Conservation (phyloP, 805 yeast genomes). For the Blastobotrys parvus region DNA sequence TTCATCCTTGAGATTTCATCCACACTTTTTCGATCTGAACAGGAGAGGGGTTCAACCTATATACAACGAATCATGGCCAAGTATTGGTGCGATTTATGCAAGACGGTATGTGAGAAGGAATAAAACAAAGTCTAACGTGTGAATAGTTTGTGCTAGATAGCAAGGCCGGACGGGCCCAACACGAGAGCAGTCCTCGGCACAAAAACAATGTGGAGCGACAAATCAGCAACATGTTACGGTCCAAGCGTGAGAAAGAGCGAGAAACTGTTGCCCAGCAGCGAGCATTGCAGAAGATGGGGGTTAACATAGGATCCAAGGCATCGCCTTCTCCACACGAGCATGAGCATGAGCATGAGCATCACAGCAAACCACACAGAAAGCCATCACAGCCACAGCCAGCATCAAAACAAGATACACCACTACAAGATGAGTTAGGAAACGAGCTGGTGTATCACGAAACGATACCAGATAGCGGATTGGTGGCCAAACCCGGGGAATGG, state of each 20-base stretch:
- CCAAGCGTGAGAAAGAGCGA: slow-evolving; percentile 18
- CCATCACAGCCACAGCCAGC: background rate
- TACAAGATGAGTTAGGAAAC: background rate
- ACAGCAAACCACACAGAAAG: background rate
- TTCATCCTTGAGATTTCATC: background rate
- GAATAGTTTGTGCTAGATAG: slow-evolving; percentile 33
- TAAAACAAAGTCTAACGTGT: background rate
- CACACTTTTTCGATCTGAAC: background rate
- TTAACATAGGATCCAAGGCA: background rate
- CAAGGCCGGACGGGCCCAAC: slow-evolving; percentile 26
- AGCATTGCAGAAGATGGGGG: background rate
- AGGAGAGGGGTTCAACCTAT: background rate
- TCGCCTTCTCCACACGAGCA: background rate
- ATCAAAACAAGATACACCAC: background rate
- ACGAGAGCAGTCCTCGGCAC: slow-evolving; percentile 31
- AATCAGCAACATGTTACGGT: slow-evolving; percentile 23
- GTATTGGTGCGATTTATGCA: slow-evolving; percentile 34
- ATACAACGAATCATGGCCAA: slow-evolving; percentile 16
- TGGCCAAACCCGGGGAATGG: background rate
- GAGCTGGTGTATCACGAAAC: background rate
- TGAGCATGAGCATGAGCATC: background rate
- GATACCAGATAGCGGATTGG: background rate
- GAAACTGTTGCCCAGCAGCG: background rate
- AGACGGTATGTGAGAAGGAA: slow-evolving; percentile 22
- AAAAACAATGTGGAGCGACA: slow-evolving; percentile 18